phyloP scores from a whole-genome alignment of 345 rosid species.

The Sisymbrium altissimum region DNA sequence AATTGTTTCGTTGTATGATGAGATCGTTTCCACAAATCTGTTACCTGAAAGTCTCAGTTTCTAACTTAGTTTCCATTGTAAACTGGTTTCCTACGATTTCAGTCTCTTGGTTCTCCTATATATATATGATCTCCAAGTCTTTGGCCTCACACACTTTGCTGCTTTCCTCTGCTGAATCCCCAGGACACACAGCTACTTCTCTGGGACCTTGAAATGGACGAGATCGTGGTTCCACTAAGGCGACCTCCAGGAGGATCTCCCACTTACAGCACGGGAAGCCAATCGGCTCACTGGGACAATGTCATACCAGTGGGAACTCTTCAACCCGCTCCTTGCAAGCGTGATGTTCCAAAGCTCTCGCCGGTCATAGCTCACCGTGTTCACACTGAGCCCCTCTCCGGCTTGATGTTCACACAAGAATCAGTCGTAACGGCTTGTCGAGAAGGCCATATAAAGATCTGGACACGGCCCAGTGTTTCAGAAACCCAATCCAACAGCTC shows the following conservation, averaged over 20 bases:
- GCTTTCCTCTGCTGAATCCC: conserved; percentile 1
- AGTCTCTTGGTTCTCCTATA: neutral
- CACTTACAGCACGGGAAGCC: conserved; percentile 94
- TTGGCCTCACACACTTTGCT: neutral
- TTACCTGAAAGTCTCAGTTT: neutral
- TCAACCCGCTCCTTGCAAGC: conserved; percentile 92
- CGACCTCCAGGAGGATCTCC: conserved; percentile 96
- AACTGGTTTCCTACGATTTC: neutral
- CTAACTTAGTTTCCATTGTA: neutral
- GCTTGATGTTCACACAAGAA: conserved; percentile 82
- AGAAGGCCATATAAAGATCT: conserved; percentile 92
- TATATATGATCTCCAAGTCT: conserved; percentile 6
- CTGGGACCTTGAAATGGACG: conserved; percentile 99
- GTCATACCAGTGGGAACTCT: conserved; percentile 66
- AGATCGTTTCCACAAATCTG: neutral
- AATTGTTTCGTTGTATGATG: neutral
- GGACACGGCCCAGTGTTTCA: conserved; percentile 77
- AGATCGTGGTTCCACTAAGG: conserved; percentile 93
- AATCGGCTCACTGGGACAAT: conserved; percentile 98
- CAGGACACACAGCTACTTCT: conserved; percentile 96
- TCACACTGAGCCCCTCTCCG: conserved; percentile 94
- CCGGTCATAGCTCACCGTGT: conserved; percentile 85
- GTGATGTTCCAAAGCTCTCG: conserved; percentile 90
- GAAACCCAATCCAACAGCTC: conserved; percentile 60
- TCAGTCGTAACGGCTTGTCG: conserved; percentile 84